phyloP scores from a whole-genome alignment of 164 flowering plant genomes.

The Aristolochia californica region DNA sequence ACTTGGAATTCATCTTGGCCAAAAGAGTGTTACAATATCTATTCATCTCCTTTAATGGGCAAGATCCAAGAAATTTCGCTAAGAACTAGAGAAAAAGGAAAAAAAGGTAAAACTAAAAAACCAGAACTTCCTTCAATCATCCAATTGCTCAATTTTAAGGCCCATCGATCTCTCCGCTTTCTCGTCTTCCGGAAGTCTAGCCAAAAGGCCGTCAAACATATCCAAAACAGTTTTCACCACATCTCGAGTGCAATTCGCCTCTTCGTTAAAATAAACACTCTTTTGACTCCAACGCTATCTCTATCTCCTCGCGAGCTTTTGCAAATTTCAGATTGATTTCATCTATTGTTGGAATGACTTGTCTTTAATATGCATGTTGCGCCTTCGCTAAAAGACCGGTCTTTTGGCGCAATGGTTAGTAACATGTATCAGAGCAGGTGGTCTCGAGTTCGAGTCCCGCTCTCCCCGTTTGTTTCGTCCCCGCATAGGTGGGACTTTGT shows the following conservation, averaged over 20 bases:
- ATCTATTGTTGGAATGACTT: no score
- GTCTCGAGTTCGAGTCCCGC: no score
- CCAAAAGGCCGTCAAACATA: slow-evolving; percentile 45
- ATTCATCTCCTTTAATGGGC: no score
- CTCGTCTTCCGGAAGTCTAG: slow-evolving; percentile 42
- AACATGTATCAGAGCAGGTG: no score
- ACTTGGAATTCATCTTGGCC: no score
- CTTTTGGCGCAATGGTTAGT: no score
- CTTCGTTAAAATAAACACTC: slow-evolving; percentile 88
- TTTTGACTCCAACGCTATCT: slow-evolving; percentile 80
- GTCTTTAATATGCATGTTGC: no score
- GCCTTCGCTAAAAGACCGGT: no score
- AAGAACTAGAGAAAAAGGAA: background rate
- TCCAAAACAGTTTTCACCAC: slow-evolving; percentile 67
- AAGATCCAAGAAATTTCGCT: no score
- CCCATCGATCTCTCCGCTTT: slow-evolving; percentile 78
- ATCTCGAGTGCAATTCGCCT: slow-evolving; percentile 63
- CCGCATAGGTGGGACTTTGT: no score
- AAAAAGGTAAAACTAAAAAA: background rate
- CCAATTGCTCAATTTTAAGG: slow-evolving; percentile 79
- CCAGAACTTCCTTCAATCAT: slow-evolving; percentile 27
- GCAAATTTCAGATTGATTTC: slow-evolving; percentile 82
- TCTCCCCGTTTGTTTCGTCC: no score
- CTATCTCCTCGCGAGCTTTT: slow-evolving; percentile 97
- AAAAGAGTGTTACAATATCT: no score